Evolutionary conservation across 2,329 filamentous ascomycete genomes (phyloP).

Genomic region (Diaporthe vaccinii): DNA sequence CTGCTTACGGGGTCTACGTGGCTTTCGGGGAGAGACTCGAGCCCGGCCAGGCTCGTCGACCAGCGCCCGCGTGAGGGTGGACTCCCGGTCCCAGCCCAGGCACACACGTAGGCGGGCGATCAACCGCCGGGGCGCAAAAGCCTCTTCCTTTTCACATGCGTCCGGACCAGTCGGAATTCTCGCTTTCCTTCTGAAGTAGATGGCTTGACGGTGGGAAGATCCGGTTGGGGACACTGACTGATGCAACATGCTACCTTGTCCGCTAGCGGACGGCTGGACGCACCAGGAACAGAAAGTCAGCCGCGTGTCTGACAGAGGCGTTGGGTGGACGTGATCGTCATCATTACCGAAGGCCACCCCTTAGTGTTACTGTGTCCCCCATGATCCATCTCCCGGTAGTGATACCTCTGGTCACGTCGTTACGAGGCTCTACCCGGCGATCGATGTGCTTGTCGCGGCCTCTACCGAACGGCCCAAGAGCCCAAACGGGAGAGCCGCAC

Average conservation of each 20-base stretch:
- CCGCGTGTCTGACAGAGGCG: not conserved
- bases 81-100: not conserved
- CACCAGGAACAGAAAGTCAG: not conserved
- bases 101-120: not conserved
- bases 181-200: not conserved
- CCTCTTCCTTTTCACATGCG: not conserved
- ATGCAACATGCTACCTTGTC: not conserved
- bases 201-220: not conserved
- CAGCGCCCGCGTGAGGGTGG: not conserved
- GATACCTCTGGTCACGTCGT: not conserved
- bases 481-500: not conserved
- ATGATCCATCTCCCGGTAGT: not conserved
- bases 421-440: not conserved
- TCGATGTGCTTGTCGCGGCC: not conserved
- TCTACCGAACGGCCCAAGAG: not conserved
- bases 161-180: not conserved
- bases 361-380: not conserved
- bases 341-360: not conserved
- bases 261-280: not conserved
- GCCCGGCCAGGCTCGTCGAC: not conserved
- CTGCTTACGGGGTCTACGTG: slow-evolving; percentile 7
- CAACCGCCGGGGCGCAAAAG: not conserved
- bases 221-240: not conserved
- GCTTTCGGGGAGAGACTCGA: slow-evolving; percentile 10
- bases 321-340: not conserved